Evolutionary conservation across 768 basidiomycete species (phyloP).

Genomic region (Kwoniella heveanensis): DNA sequence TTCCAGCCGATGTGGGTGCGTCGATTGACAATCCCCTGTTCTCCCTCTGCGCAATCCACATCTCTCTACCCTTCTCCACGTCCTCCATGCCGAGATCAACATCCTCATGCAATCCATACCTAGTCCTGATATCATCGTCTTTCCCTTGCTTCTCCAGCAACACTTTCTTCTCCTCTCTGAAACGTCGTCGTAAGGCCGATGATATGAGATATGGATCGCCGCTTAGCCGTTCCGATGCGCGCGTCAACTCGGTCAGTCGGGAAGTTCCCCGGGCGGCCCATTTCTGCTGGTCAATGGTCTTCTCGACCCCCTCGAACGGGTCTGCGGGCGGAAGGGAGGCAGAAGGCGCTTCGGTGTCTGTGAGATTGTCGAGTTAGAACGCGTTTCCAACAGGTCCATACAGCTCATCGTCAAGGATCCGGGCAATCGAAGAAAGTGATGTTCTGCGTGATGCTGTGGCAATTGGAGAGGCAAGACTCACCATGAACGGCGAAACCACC

Average conservation of each 20-base stretch:
- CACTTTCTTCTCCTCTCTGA: slow-evolving; percentile 83
- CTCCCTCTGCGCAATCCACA: slow-evolving; percentile 62
- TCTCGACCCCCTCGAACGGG: slow-evolving; percentile 85
- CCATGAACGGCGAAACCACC: slow-evolving; percentile 89
- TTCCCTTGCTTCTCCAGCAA: slow-evolving; percentile 68
- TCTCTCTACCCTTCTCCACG: slow-evolving; percentile 64
- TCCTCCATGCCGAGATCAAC: slow-evolving; percentile 64
- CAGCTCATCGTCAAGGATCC: no score
- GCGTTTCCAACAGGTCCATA: background rate
- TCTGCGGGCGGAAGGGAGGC: slow-evolving; percentile 65
- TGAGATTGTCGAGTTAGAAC: background rate
- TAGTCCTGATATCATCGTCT: slow-evolving; percentile 71
- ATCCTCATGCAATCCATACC: slow-evolving; percentile 74
- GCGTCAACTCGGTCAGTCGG: slow-evolving; percentile 76
- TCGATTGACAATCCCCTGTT: slow-evolving; percentile 55
- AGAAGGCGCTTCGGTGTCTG: slow-evolving; percentile 70
- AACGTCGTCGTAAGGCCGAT: slow-evolving; percentile 70
- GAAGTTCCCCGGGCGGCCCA: slow-evolving; percentile 74
- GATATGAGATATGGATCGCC: slow-evolving; percentile 85
- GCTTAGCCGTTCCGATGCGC: slow-evolving; percentile 74
- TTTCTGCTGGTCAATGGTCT: slow-evolving; percentile 75
- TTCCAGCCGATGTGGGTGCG: background rate
- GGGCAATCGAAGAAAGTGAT: no score
- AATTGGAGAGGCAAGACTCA: slow-evolving; percentile 42
- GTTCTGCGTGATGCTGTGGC: no score